A percentile compares a stretch with the other conserved stretches of the same genome.
Conservation (phyloP, 1,139 yeast species). For the Komagataea norvegica region DNA sequence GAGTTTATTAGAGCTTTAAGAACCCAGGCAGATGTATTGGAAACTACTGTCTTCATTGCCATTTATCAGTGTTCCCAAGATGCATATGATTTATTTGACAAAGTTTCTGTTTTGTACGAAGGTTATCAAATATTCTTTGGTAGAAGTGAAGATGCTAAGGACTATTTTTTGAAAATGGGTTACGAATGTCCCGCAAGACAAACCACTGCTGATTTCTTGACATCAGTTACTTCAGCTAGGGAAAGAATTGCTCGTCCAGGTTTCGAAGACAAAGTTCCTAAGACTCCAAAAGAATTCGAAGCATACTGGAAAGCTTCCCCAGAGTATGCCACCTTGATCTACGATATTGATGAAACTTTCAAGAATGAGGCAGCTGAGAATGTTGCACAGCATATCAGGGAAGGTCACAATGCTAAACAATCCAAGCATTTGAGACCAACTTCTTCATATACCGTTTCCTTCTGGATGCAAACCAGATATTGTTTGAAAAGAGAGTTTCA, state of each 20-base stretch:
- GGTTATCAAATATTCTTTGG: conserved; percentile 81
- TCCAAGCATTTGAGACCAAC: conserved; percentile 53
- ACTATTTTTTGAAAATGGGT: conserved; percentile 62
- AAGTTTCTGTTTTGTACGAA: conserved; percentile 65
- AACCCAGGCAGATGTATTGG: conserved; percentile 53
- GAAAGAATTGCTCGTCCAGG: conserved; percentile 58
- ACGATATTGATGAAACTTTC: conserved; percentile 37
- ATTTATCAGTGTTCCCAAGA: conserved; percentile 81
- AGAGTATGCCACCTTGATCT: conserved; percentile 39
- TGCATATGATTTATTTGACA: conserved; percentile 70
- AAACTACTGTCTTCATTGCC: conserved; percentile 65
- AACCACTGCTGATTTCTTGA: conserved; percentile 81
- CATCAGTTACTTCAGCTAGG: conserved; percentile 70
- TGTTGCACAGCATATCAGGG: conserved; percentile 31
- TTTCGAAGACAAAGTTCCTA: conserved; percentile 57
- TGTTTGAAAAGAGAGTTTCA: conserved; percentile 57
- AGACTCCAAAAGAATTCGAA: conserved; percentile 66
- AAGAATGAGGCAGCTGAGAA: conserved; percentile 4
- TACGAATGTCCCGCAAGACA: conserved; percentile 70
- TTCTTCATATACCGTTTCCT: conserved; percentile 66
- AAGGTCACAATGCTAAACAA: conserved; percentile 57
- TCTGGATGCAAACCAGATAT: conserved; percentile 57
- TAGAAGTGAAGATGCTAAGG: conserved; percentile 50
- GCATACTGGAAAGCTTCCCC: conserved; percentile 63
- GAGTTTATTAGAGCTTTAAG: conserved; percentile 70